These are phyloP conservation scores for Candida lessepsii DNA, from an alignment of 805 yeast species.

Conservation along the genomic window DNA sequence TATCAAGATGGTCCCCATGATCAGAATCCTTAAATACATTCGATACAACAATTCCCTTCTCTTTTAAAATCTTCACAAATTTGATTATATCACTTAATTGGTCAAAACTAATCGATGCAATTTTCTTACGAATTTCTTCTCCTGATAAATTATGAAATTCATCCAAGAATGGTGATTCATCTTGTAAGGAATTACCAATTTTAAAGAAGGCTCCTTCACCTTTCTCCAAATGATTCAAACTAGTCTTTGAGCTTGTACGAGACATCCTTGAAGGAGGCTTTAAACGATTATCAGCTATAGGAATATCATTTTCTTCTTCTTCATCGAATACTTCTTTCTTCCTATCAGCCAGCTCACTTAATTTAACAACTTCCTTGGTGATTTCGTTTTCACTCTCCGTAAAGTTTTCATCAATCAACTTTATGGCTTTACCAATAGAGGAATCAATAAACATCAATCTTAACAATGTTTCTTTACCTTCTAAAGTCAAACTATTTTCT, in stretches of 20 bases:
- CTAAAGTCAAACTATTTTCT: conserved; percentile 52
- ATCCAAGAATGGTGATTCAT: conserved; percentile 4
- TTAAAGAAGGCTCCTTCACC: conserved; percentile 45
- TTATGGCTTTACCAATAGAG: conserved; percentile 58
- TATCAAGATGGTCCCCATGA: conserved; percentile 13
- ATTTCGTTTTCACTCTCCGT: conserved; percentile 21
- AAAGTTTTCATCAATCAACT: conserved; percentile 38
- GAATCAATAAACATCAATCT: conserved; percentile 69
- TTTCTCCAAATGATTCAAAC: conserved; percentile 33
- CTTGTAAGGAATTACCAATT: conserved; percentile 17
- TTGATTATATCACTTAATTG: conserved; percentile 36
- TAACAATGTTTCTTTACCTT: conserved; percentile 74
- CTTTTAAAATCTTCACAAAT: conserved; percentile 30
- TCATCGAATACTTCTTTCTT: conserved; percentile 1
- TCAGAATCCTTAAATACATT: conserved; percentile 17
- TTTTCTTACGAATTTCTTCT: conserved; percentile 37
- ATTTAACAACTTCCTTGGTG: background rate
- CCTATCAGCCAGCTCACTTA: conserved; percentile 5
- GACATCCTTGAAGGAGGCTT: conserved; percentile 17
- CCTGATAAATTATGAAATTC: conserved; percentile 24
- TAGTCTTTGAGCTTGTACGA: conserved; percentile 29
- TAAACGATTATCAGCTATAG: background rate
- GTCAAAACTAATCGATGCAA: conserved; percentile 28
- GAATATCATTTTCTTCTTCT: conserved; percentile 1
- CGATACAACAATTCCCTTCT: conserved; percentile 32